Evolutionary conservation across 192 early-diverging fungal species (phyloP).

Genomic region (Linnemannia hyalina): DNA sequence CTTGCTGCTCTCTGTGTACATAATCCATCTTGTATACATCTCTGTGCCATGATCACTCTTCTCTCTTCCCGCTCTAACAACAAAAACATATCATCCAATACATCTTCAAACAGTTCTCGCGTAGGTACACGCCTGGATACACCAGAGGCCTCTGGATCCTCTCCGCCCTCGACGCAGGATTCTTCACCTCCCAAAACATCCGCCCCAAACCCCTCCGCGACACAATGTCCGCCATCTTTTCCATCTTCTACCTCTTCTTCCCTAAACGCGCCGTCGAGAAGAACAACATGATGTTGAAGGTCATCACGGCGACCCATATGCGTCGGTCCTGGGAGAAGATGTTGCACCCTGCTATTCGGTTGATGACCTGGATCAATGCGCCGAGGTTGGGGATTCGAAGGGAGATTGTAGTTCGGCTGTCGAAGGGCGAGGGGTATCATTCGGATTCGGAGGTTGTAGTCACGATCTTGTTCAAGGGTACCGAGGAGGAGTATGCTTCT

Average conservation of each 20-base stretch:
- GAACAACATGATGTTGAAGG: constrained; percentile 79
- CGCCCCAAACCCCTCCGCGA: constrained; percentile 82
- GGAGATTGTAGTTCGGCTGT: constrained; percentile 43
- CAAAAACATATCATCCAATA: too few relatives aligned
- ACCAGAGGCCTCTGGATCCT: constrained; percentile 92
- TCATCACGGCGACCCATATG: constrained; percentile 88
- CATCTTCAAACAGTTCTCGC: constrained; percentile 24
- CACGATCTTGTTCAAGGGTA: constrained; percentile 71
- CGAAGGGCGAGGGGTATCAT: constrained; percentile 35
- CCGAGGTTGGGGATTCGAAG: constrained; percentile 55
- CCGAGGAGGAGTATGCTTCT: constrained; percentile 36
- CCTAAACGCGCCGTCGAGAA: constrained; percentile 89
- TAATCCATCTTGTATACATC: background rate
- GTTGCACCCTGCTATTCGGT: constrained; percentile 75
- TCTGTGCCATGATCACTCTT: background rate
- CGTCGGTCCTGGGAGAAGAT: constrained; percentile 93
- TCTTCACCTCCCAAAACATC: constrained; percentile 89
- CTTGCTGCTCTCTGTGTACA: constrained; percentile 3
- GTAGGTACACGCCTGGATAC: constrained; percentile 89
- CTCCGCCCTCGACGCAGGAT: constrained; percentile 94
- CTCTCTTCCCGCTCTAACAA: background rate
- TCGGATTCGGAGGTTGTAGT: constrained; percentile 52
- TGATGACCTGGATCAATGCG: constrained; percentile 59
- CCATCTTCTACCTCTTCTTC: constrained; percentile 86
- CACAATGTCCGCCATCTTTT: constrained; percentile 81